These are phyloP conservation scores for Saccharomyces hybrid DNA, from an alignment of 1,139 yeast genomes.

Conservation along the genomic window DNA sequence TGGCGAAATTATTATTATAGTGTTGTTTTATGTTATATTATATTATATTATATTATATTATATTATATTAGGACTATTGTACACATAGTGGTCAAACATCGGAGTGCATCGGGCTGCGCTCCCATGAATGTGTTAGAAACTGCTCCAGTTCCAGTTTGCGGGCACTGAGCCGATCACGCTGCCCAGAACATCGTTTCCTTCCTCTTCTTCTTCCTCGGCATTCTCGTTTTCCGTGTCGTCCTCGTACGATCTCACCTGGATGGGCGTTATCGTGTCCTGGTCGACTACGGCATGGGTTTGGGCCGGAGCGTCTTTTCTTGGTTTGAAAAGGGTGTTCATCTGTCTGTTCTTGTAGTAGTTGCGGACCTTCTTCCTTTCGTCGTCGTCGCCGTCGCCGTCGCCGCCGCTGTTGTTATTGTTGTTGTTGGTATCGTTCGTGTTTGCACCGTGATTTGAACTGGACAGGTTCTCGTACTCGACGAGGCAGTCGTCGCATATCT, in stretches of 20 bases:
- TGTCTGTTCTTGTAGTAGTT: constrained; percentile 1
- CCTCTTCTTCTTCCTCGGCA: constrained; percentile 9
- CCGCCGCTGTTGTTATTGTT: constrained; percentile 6
- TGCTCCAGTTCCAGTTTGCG: constrained; percentile 76
- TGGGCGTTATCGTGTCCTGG: not conserved
- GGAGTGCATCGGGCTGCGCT: not conserved
- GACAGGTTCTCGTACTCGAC: constrained; percentile 52
- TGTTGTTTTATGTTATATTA: not conserved
- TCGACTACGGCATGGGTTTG: not conserved
- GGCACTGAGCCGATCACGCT: constrained; percentile 50
- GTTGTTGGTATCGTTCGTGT: constrained; percentile 19
- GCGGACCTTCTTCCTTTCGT: constrained; percentile 1
- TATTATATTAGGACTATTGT: not conserved
- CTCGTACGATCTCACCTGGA: not conserved
- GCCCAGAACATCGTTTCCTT: constrained; percentile 20
- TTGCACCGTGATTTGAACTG: constrained; percentile 24
- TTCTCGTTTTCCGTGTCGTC: constrained; percentile 5
- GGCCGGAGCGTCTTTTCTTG: not conserved
- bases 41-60: not conserved
- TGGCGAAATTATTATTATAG: not conserved
- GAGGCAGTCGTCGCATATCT: constrained; percentile 74
- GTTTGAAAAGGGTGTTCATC: not conserved
- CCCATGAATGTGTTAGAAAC: constrained; percentile 36
- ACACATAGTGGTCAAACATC: not conserved
- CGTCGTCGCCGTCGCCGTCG: constrained; percentile 4